Base-by-base conservation (phyloP, 139 green algal species). In the Nannochloris sp. region DNA sequence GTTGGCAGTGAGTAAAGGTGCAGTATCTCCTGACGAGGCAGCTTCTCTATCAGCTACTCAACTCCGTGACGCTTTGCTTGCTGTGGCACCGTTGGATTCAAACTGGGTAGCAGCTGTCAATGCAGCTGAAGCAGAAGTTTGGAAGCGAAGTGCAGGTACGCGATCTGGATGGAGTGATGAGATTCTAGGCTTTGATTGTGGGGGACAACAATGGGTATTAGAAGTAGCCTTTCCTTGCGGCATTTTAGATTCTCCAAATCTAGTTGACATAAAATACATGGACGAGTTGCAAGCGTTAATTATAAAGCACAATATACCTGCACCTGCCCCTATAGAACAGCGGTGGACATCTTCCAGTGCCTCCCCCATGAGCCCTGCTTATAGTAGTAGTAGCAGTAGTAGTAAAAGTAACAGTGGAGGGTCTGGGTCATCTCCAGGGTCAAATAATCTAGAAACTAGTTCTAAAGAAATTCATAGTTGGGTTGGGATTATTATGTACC, bases 401-500 rank as follows among this genome's bases (percentile, higher is more conserved):
- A 14, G 38, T 19, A 60, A 24, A 46, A 39, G 12, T 65, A 35
- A 24, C n/a, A 6, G 6, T 65, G 45, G 15, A n/a, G n/a, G n/a
- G n/a, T n/a, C n/a, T n/a, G n/a, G n/a, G n/a, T n/a, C n/a, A n/a
- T 44, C 6, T 10, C 56, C 54, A 14, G 25, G 6, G 6, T 33
- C 31, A 45, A n/a, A n/a, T n/a, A n/a, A n/a, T n/a, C 29, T 58
- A 7, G 29, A n/a, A n/a, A n/a, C n/a, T n/a, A n/a, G n/a, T n/a
- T 30, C 31, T 53, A 27, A 79, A 9, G 55, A 51, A 3, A 33
- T 94, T 36, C 70, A 83, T 74, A 85, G 61, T 61, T 97, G 93
- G 93, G 84, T 98, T 60, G 93, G 93, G 44, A 90, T 97, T 78
- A 99, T 99, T 76, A 95, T 96, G 89, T 99, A 99, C 75, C 72